Base-by-base conservation (phyloP, 2,329 filamentous ascomycete species). In the Fusarium pininemorale region DNA sequence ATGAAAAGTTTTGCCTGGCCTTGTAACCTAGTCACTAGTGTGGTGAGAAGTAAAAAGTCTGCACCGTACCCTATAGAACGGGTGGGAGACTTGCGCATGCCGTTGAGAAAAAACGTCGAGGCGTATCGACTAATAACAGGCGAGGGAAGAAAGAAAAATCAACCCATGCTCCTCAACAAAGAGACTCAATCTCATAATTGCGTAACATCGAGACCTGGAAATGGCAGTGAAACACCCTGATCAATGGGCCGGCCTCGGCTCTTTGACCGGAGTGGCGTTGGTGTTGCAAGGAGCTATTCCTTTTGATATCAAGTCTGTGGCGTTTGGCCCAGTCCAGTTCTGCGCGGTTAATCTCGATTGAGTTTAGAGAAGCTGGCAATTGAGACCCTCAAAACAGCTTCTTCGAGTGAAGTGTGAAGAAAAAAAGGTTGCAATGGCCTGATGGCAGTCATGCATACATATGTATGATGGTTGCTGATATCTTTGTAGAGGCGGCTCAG, bases 291-390 rank as follows among this genome's bases (percentile, higher is more conserved):
- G 53, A 71, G 61, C 67, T 71, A 61, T 72, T 60, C 60, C 47
- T 48, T 50, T 70, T 60, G 58, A 64, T 57, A 32, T 72, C 41
- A 66, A 71, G 55, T 55, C 72, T 48, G 71, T 74, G 71, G 71
- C 67, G 68, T 65, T 20, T 56, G 47, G 50, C 32, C 48, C 56
- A 53, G 63, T 63, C 63, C 72, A 54, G 65, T 67, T 65, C 72
- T 74, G 72, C 72, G 68, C 57, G 68, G 67, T 74, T 74, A 75
- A 74, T 69, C 51, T 75, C 66, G 47, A 59, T 74, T 75, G 59
- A 72, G 72, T 72, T 74, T 72, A 55, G 53, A 37, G 66, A 32
- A 44, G 38, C 42, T 63, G 57, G 32, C 39, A 63, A 41, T 16
- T 13, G 26, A 61, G 51, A 58, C 26, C 61, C 38, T 66, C 35